Percentiles rank a stretch among this genome's conserved stretches.
phyloP scores from a whole-genome alignment of 129 eudicot genomes.

The Tagetes erecta region DNA sequence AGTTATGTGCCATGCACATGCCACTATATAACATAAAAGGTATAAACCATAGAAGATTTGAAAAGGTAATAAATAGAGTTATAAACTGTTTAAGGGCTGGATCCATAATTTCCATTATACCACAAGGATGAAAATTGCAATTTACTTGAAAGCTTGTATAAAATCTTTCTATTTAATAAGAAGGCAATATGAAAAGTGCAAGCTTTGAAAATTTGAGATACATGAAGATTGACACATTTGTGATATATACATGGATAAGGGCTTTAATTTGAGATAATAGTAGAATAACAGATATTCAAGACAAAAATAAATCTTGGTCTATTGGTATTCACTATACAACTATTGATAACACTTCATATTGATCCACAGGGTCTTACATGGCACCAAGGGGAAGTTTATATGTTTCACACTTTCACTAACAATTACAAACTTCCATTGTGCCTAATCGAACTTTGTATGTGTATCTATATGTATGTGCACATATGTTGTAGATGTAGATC shows the following conservation, averaged over 20 bases:
- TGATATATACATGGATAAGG: neutral
- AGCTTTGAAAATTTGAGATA: neutral
- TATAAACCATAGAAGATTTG: neutral
- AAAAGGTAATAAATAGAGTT: no score
- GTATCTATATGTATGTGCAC: neutral
- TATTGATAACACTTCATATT: neutral
- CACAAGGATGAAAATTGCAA: neutral
- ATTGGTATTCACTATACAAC: neutral
- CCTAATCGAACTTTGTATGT: neutral
- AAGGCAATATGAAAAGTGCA: neutral
- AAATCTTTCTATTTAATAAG: neutral
- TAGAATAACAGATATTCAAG: neutral
- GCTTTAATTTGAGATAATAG: no score
- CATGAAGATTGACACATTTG: neutral
- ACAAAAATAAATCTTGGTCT: neutral
- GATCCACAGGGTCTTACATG: neutral
- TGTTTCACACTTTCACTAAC: conserved; percentile 1
- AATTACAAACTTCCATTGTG: neutral
- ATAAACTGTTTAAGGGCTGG: neutral
- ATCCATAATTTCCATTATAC: no score
- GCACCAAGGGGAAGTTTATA: neutral
- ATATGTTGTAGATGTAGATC: neutral
- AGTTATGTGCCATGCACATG: neutral
- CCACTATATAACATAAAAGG: neutral
- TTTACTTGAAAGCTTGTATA: neutral